Evolutionary conservation across 2,329 filamentous ascomycete genomes (phyloP).

Genomic region (Fusarium piperis): DNA sequence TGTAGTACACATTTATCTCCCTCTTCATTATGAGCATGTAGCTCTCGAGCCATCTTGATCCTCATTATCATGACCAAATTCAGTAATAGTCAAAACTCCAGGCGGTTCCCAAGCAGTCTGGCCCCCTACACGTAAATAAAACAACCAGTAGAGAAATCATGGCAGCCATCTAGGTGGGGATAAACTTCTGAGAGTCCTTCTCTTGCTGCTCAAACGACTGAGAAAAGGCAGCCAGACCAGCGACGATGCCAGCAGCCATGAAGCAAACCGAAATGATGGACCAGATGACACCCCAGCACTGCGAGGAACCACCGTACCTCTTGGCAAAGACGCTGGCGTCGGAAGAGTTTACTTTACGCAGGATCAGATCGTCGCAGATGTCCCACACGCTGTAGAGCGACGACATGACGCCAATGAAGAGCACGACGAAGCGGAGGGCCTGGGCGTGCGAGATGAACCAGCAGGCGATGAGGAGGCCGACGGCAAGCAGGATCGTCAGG

Average conservation of each 20-base stretch:
- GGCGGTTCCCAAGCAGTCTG: neutral
- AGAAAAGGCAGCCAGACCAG: conserved; percentile 79
- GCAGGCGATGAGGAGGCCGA: conserved; percentile 76
- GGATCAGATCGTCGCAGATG: conserved; percentile 84
- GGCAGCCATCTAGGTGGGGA: conserved; percentile 54
- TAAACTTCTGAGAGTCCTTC: conserved; percentile 73
- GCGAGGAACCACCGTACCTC: conserved; percentile 80
- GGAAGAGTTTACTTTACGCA: conserved; percentile 82
- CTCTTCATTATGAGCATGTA: neutral
- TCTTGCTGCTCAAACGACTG: conserved; percentile 75
- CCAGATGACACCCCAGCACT: conserved; percentile 86
- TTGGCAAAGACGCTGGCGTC: conserved; percentile 83
- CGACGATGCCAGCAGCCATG: conserved; percentile 79
- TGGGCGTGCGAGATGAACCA: conserved; percentile 85
- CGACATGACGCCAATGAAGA: conserved; percentile 87
- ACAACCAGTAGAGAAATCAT: neutral
- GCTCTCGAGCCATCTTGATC: neutral
- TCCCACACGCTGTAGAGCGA: conserved; percentile 85
- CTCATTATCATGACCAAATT: conserved; percentile 31
- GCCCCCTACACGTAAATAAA: neutral
- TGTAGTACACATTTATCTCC: conserved; percentile 5
- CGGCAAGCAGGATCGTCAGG: conserved; percentile 72
- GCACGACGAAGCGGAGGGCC: conserved; percentile 76
- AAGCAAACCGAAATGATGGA: conserved; percentile 75
- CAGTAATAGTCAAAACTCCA: neutral